These are phyloP conservation scores for Rhazya stricta DNA, from an alignment of 257 asterid genomes.

Conservation along the genomic window DNA sequence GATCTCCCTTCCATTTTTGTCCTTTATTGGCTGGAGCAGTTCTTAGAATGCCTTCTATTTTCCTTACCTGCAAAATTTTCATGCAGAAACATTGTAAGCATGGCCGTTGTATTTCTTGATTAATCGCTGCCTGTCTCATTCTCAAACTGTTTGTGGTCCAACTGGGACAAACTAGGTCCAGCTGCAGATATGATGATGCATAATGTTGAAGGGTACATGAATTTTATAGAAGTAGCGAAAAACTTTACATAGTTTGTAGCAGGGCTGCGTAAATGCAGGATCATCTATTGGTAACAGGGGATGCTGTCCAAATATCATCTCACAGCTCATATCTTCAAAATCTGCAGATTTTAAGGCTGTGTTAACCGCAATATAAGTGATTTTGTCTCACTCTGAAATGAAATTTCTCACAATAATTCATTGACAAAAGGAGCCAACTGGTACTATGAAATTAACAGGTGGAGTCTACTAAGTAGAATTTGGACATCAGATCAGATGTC, in stretches of 20 bases:
- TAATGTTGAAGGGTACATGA: no score
- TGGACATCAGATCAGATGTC: not conserved
- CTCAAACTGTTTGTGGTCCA: not conserved
- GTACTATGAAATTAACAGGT: not conserved
- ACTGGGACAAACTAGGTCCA: not conserved
- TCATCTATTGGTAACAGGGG: constrained; percentile 60
- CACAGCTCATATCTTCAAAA: constrained; percentile 96
- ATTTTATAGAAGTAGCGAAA: constrained; percentile 5
- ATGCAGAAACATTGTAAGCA: constrained; percentile 3
- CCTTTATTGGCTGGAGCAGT: constrained; percentile 38
- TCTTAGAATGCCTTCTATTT: constrained; percentile 35
- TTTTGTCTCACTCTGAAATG: not conserved
- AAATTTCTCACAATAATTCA: not conserved
- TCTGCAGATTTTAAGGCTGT: constrained; percentile 37
- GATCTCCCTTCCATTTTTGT: not conserved
- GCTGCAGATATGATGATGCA: not conserved
- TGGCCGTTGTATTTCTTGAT: not conserved
- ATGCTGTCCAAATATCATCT: constrained; percentile 81
- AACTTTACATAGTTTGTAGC: constrained; percentile 65
- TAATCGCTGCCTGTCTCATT: not conserved
- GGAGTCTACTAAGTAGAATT: not conserved
- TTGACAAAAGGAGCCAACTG: not conserved
- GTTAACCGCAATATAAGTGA: not conserved
- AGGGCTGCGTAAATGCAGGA: constrained; percentile 72
- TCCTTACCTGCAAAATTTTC: constrained; percentile 53